Base-by-base conservation (phyloP, 2,329 filamentous ascomycete genomes). In the Fusarium chuoi region DNA sequence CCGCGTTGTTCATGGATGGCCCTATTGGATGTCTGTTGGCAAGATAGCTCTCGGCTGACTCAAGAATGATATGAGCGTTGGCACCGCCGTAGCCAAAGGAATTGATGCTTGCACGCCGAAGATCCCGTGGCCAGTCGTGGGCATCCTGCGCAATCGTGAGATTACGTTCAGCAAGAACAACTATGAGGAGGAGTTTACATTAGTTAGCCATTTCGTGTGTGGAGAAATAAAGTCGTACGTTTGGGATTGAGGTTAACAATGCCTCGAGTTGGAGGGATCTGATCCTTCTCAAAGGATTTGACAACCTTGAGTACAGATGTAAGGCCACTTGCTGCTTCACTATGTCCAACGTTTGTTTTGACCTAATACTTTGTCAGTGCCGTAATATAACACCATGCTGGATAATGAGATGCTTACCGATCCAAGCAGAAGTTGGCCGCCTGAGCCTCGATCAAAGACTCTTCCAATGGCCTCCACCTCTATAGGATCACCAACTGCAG, bases 11-110 rank as follows among this genome's bases (percentile, higher is more conserved):
- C 0, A 10, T 7, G 2, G 30, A 35, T 10, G 17, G 17, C 3
- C 0, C 7, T 8, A 2, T 24, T 0, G 4, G 12, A 7, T 10
- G 1, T 5, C 35, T 5, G 2, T 9, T 35, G 2, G 11, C 22
- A 3, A 51, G 4, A 51, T 51, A 51, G 8, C 30, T 51, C 3
- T 51, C n/a, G 1, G 5, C 48, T 5, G 48, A 35, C 3, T 51
- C 48, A 10, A 51, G 48, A 5, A 51, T 51, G 12, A 51, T 20
- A 24, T 51, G 48, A 10, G 48, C 48, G 10, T 51, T 51, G 3
- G 48, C 48, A 3, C 48, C 48, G 1, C 48, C 48, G 6, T 51
- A 51, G 0, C 48, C 48, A 4, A 51, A 51, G 6, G 48, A 51
- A 20, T 51, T 51, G 17, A 51, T 51, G 48, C 48, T 51, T 20